phyloP scores from a whole-genome alignment of 2,329 filamentous ascomycete genomes.

The Alternaria brassicae region DNA sequence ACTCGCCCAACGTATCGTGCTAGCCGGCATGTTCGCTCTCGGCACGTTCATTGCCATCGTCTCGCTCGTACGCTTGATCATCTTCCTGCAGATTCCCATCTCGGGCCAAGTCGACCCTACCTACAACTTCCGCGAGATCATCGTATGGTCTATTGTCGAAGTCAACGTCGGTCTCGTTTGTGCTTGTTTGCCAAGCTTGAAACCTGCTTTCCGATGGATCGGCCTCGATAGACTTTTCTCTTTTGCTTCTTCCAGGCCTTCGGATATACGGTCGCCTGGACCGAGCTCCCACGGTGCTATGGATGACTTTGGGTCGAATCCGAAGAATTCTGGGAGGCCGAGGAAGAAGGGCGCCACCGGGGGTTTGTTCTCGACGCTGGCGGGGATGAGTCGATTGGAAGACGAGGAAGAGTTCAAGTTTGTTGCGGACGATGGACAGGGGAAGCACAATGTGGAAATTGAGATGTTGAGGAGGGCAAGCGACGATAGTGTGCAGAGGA shows the following conservation, averaged over 20 bases:
- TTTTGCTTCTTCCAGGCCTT: constrained; percentile 23
- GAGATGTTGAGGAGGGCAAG: constrained; percentile 15
- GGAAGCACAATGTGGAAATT: constrained; percentile 19
- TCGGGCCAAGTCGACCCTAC: constrained; percentile 26
- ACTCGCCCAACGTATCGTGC: constrained; percentile 29
- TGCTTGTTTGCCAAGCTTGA: constrained; percentile 31
- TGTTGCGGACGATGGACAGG: constrained; percentile 11
- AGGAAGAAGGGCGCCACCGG: constrained; percentile 32
- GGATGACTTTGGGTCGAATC: not conserved
- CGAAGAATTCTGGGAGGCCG: constrained; percentile 7
- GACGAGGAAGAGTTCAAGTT: constrained; percentile 28
- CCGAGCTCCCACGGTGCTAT: constrained; percentile 3
- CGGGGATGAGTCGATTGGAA: constrained; percentile 23
- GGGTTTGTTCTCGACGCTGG: constrained; percentile 30
- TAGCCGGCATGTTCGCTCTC: constrained; percentile 34
- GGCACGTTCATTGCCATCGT: constrained; percentile 35
- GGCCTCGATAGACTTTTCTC: constrained; percentile 31
- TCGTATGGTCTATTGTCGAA: constrained; percentile 35
- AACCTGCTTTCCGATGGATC: constrained; percentile 24
- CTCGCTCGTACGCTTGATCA: constrained; percentile 30
- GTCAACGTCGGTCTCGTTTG: constrained; percentile 34
- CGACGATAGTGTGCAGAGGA: constrained; percentile 11
- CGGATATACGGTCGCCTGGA: constrained; percentile 18
- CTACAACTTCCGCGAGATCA: constrained; percentile 38
- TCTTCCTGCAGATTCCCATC: constrained; percentile 34